phyloP scores from a whole-genome alignment of 306 rosid species.

The Dryas alaskensis region DNA sequence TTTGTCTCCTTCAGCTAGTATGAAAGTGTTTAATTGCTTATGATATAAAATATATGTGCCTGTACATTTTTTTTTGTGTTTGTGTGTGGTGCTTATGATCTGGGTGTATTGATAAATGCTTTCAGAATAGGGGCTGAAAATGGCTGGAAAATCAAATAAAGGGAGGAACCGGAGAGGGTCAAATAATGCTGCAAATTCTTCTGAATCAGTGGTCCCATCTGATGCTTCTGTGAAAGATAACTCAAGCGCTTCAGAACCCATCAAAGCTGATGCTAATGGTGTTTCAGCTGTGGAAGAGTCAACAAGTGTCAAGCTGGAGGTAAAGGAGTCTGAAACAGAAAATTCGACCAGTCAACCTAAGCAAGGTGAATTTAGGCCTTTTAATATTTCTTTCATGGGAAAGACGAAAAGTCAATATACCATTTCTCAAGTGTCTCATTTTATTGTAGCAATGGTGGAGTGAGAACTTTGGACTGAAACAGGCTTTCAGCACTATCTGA shows the following conservation, averaged over 20 bases:
- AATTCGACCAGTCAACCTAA: constrained; percentile 41
- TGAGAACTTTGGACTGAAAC: background rate
- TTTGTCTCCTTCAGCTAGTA: background rate
- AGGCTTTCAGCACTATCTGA: background rate
- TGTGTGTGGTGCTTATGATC: background rate
- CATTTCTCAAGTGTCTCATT: background rate
- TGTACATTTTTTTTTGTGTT: background rate
- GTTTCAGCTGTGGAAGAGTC: constrained; percentile 39
- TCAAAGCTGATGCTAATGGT: constrained; percentile 40
- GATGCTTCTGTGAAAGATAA: constrained; percentile 40
- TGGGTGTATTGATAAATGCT: constrained; percentile 12
- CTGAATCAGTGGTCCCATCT: constrained; percentile 37
- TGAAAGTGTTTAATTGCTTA: background rate
- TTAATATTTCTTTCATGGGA: constrained; percentile 9
- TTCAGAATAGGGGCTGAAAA: constrained; percentile 38
- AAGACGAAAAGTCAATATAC: constrained; percentile 5
- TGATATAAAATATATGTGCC: no score
- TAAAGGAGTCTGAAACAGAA: constrained; percentile 45
- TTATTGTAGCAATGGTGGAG: background rate
- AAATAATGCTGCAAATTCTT: constrained; percentile 26
- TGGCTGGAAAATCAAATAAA: constrained; percentile 90
- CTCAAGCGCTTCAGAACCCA: constrained; percentile 24
- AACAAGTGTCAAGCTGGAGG: constrained; percentile 29
- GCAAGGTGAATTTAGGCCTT: constrained; percentile 59
- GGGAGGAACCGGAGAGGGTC: constrained; percentile 62